phyloP scores from a whole-genome alignment of 257 asterid species.

The Schizonepeta tenuifolia region DNA sequence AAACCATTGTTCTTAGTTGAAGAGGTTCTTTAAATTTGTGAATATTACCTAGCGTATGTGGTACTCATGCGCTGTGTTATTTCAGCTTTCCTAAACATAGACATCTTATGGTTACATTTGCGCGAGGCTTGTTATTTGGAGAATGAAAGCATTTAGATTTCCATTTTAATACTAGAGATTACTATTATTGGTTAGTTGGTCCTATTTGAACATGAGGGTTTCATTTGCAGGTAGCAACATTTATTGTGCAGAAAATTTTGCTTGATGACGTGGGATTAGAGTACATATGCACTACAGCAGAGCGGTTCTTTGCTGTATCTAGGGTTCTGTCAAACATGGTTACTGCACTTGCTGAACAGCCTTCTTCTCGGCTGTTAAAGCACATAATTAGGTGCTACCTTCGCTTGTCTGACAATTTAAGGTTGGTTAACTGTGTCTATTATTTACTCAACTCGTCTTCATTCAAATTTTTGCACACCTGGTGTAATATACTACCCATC shows the following conservation, averaged over 20 bases:
- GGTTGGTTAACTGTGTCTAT: conserved; percentile 45
- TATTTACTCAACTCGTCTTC: neutral
- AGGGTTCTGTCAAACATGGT: conserved; percentile 84
- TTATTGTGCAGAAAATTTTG: conserved; percentile 91
- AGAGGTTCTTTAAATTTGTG: neutral
- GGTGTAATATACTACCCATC: conserved; percentile 12
- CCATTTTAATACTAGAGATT: neutral
- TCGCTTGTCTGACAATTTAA: conserved; percentile 82
- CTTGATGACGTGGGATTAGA: conserved; percentile 94
- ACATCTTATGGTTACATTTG: neutral
- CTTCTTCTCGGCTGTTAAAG: conserved; percentile 79
- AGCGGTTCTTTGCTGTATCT: conserved; percentile 88
- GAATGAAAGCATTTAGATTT: neutral
- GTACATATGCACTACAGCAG: conserved; percentile 84
- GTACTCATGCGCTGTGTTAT: neutral
- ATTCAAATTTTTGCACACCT: neutral
- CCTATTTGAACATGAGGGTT: conserved; percentile 15
- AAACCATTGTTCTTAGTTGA: neutral
- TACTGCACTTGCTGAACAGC: conserved; percentile 76
- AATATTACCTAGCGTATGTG: neutral
- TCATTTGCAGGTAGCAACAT: conserved; percentile 86
- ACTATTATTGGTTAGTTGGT: neutral
- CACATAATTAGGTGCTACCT: conserved; percentile 94
- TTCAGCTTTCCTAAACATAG: neutral
- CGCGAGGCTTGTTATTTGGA: conserved; percentile 1